These are phyloP conservation scores for Plasmodium gonderi DNA, from an alignment of 169 alveolate genomes.

Conservation along the genomic window DNA sequence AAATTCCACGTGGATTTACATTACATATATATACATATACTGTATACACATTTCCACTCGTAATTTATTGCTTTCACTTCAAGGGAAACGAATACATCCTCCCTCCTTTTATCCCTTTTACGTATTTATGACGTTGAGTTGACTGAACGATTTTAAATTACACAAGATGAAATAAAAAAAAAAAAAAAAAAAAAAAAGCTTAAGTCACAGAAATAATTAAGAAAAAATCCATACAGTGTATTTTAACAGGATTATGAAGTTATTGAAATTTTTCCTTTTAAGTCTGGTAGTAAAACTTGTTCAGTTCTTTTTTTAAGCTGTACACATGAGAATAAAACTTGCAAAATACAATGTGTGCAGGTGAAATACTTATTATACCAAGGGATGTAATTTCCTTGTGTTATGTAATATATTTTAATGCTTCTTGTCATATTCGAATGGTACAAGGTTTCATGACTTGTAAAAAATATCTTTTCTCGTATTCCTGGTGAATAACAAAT, in stretches of 20 bases:
- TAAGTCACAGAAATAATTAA: no score
- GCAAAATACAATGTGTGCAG: no score
- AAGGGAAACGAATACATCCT: not conserved
- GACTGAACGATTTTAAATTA: not conserved
- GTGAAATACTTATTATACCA: no score
- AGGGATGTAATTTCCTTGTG: no score
- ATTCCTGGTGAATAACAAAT: no score
- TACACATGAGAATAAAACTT: no score
- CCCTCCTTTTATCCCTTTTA: no score
- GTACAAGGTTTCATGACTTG: not conserved
- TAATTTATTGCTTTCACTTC: not conserved
- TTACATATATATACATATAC: not conserved
- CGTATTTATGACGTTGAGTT: not conserved
- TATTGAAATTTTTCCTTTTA: not conserved
- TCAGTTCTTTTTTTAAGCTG: no score
- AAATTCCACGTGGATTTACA: not conserved
- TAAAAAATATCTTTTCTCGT: no score
- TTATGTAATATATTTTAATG: no score
- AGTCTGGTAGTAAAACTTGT: not conserved
- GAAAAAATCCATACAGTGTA: not conserved
- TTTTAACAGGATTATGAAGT: not conserved
- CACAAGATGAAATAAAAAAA: not conserved
- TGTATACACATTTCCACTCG: not conserved
- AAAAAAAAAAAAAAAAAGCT: not conserved
- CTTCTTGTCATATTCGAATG: no score